These are phyloP conservation scores for Alloascoidea africana DNA, from an alignment of 805 yeast species.

Conservation along the genomic window DNA sequence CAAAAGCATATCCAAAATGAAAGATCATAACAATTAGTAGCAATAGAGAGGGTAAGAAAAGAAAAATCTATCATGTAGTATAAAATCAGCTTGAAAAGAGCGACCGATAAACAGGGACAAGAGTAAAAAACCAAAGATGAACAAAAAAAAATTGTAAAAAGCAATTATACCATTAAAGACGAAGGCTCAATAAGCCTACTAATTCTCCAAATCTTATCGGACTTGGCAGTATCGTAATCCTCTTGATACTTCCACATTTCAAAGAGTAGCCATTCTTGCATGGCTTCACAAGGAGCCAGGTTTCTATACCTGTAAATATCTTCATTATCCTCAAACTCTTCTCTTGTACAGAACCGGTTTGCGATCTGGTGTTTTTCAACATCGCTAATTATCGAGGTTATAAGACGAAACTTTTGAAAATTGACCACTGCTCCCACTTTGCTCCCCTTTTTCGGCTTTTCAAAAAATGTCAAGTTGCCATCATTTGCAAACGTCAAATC, in stretches of 20 bases:
- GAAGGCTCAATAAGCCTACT: neutral
- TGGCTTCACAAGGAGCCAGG: neutral
- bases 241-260: neutral
- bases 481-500: constrained; percentile 21
- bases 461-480: constrained; percentile 17
- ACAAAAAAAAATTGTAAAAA: too few relatives aligned
- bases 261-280: neutral
- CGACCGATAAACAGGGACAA: too few relatives aligned
- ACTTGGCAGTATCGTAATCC: neutral
- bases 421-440: neutral
- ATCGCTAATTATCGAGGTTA: neutral
- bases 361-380: constrained; percentile 1
- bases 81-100: too few relatives aligned
- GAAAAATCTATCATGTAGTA: too few relatives aligned
- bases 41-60: too few relatives aligned
- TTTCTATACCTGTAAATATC: neutral
- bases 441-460: neutral
- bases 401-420: neutral
- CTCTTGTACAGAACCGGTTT: too few relatives aligned
- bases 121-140: too few relatives aligned
- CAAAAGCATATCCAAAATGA: too few relatives aligned
- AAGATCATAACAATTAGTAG: too few relatives aligned
- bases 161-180: too few relatives aligned
- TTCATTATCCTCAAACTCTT: too few relatives aligned
- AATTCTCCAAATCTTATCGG: neutral